Evolutionary conservation across 2,329 filamentous ascomycete genomes (phyloP).

Genomic region (Exophiala alcalophila): DNA sequence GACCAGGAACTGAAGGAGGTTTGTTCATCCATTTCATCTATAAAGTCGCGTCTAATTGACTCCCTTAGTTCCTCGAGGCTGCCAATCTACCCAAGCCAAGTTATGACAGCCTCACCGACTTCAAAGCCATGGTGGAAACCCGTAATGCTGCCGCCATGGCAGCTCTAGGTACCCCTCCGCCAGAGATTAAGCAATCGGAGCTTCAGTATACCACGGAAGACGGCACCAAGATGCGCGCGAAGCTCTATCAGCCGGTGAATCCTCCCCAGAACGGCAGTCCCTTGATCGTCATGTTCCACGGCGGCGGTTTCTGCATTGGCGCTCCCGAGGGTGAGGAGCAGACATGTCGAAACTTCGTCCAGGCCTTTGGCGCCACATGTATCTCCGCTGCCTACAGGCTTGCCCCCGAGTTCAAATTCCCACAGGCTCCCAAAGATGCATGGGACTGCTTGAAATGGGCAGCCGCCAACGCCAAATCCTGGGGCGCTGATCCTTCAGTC

Average conservation of each 20-base stretch:
- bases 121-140: constrained; percentile 23
- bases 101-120: constrained; percentile 22
- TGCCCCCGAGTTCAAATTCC: constrained; percentile 29
- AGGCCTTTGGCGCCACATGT: constrained; percentile 27
- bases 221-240: constrained; percentile 29
- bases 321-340: constrained; percentile 29
- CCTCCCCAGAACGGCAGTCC: constrained; percentile 20
- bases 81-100: constrained; percentile 24
- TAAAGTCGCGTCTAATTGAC: constrained; percentile 1
- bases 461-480: constrained; percentile 38
- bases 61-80: constrained; percentile 24
- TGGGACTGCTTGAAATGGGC: constrained; percentile 30
- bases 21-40: constrained; percentile 13
- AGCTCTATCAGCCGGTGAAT: constrained; percentile 27
- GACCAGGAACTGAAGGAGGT: constrained; percentile 34
- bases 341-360: constrained; percentile 27
- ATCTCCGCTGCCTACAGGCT: constrained; percentile 27
- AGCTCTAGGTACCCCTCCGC: constrained; percentile 20
- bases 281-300: constrained; percentile 31
- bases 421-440: constrained; percentile 27
- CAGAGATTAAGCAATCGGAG: constrained; percentile 28
- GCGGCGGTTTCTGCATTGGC: constrained; percentile 33
- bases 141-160: constrained; percentile 21
- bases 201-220: constrained; percentile 29
- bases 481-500: constrained; percentile 40